Conservation (phyloP, 495 filamentous ascomycete species). For the Articulospora tetracladia region DNA sequence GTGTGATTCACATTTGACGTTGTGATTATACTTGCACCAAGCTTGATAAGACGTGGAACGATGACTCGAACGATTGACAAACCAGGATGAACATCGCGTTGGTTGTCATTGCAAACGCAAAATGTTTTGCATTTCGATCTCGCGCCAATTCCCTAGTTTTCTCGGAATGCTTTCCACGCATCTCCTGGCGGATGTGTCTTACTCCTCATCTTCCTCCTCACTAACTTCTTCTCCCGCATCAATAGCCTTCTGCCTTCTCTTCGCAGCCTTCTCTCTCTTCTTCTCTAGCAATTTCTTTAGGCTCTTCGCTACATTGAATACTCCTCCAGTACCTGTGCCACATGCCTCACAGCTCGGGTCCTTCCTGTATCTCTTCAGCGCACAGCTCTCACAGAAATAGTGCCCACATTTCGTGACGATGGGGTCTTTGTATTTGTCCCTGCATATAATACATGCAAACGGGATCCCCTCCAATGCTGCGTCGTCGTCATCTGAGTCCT, state of each 20-base stretch:
- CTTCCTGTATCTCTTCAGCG: slow-evolving; percentile 72
- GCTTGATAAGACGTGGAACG: too few relatives aligned
- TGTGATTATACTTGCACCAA: too few relatives aligned
- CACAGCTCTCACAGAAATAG: slow-evolving; percentile 92
- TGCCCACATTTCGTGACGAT: slow-evolving; percentile 90
- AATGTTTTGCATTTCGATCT: too few relatives aligned
- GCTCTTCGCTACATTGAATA: slow-evolving; percentile 86
- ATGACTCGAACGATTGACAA: too few relatives aligned
- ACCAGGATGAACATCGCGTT: too few relatives aligned
- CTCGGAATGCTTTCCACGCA: too few relatives aligned
- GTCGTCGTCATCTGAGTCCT: slow-evolving; percentile 68
- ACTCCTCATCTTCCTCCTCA: slow-evolving; percentile 53
- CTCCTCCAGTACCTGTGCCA: slow-evolving; percentile 76
- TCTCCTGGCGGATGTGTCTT: too few relatives aligned
- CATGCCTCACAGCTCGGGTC: slow-evolving; percentile 84
- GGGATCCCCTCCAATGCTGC: slow-evolving; percentile 81
- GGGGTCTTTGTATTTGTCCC: slow-evolving; percentile 72
- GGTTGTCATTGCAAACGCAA: too few relatives aligned
- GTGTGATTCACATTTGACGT: too few relatives aligned
- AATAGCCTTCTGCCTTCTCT: slow-evolving; percentile 63
- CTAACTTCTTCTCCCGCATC: slow-evolving; percentile 67
- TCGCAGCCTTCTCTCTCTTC: slow-evolving; percentile 70
- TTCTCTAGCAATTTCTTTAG: slow-evolving; percentile 76
- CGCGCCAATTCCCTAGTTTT: too few relatives aligned
- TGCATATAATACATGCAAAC: slow-evolving; percentile 94